phyloP scores from a whole-genome alignment of 495 filamentous ascomycete genomes.

The Penicillium crystallinum region DNA sequence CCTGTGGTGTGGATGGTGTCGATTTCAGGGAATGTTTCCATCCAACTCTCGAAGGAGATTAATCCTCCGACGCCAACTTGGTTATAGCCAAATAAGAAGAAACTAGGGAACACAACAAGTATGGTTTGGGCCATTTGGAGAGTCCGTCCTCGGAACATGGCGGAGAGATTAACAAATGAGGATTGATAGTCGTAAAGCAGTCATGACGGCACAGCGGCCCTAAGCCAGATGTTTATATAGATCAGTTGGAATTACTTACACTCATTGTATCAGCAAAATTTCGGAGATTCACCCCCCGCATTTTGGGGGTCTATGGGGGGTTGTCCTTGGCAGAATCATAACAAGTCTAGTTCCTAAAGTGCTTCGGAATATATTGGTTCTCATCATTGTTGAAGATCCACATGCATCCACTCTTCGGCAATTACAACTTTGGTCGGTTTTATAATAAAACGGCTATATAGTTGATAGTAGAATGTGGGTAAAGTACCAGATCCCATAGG shows the following conservation, averaged over 20 bases:
- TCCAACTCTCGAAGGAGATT: slow-evolving; percentile 11
- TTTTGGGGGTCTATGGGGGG: no score
- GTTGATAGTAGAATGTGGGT: no score
- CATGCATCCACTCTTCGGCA: background rate
- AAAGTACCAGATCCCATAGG: no score
- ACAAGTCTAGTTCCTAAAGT: background rate
- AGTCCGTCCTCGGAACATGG: slow-evolving; percentile 6
- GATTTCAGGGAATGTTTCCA: slow-evolving; percentile 14
- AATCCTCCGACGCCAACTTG: slow-evolving; percentile 21
- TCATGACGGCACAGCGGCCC: no score
- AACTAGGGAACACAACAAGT: slow-evolving; percentile 26
- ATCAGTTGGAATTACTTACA: no score
- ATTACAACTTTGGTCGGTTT: background rate
- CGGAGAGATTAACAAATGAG: background rate
- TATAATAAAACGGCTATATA: no score
- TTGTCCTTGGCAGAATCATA: background rate
- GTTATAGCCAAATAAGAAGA: slow-evolving; percentile 26
- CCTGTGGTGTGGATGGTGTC: slow-evolving; percentile 9
- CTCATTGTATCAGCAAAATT: no score
- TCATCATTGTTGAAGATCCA: background rate
- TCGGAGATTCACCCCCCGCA: no score
- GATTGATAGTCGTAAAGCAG: no score
- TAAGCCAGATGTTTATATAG: no score
- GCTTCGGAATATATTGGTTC: background rate
- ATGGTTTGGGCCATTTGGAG: slow-evolving; percentile 14